Percentiles rank a stretch among this genome's conserved stretches.
These are phyloP conservation scores for Curvularia sp. DNA, from an alignment of 2,329 filamentous ascomycete species.

Conservation along the genomic window DNA sequence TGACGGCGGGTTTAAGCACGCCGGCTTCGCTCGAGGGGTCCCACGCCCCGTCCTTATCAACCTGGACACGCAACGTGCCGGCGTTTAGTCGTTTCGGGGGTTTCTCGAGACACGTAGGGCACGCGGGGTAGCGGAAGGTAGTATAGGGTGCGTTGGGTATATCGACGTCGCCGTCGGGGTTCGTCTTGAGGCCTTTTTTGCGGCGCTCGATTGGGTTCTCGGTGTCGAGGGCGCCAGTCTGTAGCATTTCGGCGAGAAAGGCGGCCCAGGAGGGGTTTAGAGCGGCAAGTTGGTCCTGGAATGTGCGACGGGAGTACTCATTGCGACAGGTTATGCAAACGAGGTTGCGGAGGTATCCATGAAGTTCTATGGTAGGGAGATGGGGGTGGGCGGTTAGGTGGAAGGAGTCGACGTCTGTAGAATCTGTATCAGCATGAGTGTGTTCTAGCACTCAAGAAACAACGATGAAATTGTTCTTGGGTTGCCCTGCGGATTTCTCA, in stretches of 20 bases:
- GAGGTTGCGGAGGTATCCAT: conserved; percentile 84
- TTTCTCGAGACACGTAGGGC: conserved; percentile 75
- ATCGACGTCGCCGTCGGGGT: conserved; percentile 95
- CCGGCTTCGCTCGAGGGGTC: conserved; percentile 61
- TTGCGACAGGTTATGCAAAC: conserved; percentile 80
- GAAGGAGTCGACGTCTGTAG: conserved; percentile 89
- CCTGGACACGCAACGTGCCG: conserved; percentile 62
- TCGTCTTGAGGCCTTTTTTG: conserved; percentile 76
- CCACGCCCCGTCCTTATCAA: conserved; percentile 85
- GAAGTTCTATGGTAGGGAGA: conserved; percentile 80
- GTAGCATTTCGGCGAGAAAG: conserved; percentile 75
- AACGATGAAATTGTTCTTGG: background rate
- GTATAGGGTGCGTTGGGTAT: conserved; percentile 85
- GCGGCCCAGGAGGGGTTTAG: conserved; percentile 87
- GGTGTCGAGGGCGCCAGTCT: conserved; percentile 76
- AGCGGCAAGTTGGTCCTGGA: conserved; percentile 76
- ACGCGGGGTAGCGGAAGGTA: conserved; percentile 89
- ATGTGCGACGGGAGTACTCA: conserved; percentile 72
- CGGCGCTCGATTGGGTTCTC: conserved; percentile 75
- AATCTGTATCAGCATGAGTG: conserved; percentile 10
- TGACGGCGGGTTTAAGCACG: conserved; percentile 88
- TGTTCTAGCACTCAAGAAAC: background rate
- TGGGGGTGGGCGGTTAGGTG: conserved; percentile 78
- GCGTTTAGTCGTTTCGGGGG: conserved; percentile 67
- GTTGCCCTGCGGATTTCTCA: background rate